phyloP scores from a whole-genome alignment of 331 rosid species.

The Arachis monticola region DNA sequence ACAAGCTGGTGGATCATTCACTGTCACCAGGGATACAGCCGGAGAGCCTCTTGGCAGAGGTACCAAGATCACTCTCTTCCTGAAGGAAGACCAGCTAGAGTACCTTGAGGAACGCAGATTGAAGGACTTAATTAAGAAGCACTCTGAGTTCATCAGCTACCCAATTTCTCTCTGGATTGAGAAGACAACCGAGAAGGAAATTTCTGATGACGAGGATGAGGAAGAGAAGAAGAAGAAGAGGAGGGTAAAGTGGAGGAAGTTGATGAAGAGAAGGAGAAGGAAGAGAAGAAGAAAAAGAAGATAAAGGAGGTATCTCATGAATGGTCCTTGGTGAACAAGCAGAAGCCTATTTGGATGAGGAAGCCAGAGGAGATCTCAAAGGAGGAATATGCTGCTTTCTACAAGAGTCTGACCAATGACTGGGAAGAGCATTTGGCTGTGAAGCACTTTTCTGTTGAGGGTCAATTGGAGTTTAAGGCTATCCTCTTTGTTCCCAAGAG shows the following conservation, averaged over 20 bases:
- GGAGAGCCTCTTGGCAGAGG: conserved; percentile 86
- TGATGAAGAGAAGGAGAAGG: conserved; percentile 86
- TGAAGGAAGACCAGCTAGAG: conserved; percentile 92
- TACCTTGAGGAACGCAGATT: conserved; percentile 85
- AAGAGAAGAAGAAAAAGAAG: conserved; percentile 86
- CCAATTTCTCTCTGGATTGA: conserved; percentile 93
- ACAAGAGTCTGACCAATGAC: conserved; percentile 83
- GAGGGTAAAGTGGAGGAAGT: conserved; percentile 88
- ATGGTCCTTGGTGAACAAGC: conserved; percentile 90
- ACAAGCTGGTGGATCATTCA: conserved; percentile 93
- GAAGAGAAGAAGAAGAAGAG: conserved; percentile 89
- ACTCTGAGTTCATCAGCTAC: conserved; percentile 89
- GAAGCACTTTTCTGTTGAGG: conserved; percentile 93
- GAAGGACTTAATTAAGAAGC: conserved; percentile 89
- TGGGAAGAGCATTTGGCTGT: conserved; percentile 91
- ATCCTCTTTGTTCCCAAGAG: conserved; percentile 85
- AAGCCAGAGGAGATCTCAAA: conserved; percentile 84
- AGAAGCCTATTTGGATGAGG: conserved; percentile 96
- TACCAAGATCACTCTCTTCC: conserved; percentile 69
- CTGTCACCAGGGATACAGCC: conserved; percentile 80
- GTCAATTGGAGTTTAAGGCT: conserved; percentile 90
- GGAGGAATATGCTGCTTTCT: conserved; percentile 85
- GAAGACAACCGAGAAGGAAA: conserved; percentile 88
- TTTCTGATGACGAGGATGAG: conserved; percentile 89
- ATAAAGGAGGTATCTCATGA: conserved; percentile 87